These are phyloP conservation scores for Aspergillus awamori DNA, from an alignment of 2,329 filamentous ascomycete species.

Conservation along the genomic window DNA sequence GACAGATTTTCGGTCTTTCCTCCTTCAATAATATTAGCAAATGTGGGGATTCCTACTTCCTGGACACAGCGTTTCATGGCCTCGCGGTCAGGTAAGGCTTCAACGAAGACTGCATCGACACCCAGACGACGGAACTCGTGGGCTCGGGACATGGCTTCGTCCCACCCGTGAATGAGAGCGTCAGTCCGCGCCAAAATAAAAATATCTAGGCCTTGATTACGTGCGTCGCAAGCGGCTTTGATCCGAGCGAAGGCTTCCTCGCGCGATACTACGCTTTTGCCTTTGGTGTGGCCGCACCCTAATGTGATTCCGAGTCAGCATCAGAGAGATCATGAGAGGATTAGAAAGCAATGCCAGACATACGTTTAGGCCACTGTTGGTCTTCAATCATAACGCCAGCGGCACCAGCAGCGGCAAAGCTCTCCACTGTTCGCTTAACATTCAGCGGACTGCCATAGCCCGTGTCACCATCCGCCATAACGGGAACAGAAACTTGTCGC, in stretches of 20 bases:
- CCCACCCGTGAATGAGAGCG: constrained; percentile 41
- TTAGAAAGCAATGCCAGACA: neutral
- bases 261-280: constrained; percentile 50
- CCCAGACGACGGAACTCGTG: constrained; percentile 49
- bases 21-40: constrained; percentile 52
- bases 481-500: constrained; percentile 41
- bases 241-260: constrained; percentile 52
- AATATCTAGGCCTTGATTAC: constrained; percentile 50
- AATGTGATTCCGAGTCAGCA: neutral
- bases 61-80: constrained; percentile 45
- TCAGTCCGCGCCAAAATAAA: constrained; percentile 53
- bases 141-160: constrained; percentile 49
- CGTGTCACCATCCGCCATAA: constrained; percentile 53
- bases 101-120: constrained; percentile 50
- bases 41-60: constrained; percentile 43
- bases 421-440: constrained; percentile 50
- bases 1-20: constrained; percentile 48
- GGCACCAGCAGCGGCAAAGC: constrained; percentile 46
- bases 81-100: constrained; percentile 49
- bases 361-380: constrained; percentile 54
- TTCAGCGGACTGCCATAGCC: constrained; percentile 55
- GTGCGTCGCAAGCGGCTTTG: constrained; percentile 51
- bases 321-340: too few relatives aligned
- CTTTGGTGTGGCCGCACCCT: constrained; percentile 52
- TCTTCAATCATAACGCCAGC: constrained; percentile 51